Evolutionary conservation across 2,329 filamentous ascomycete species (phyloP).

Genomic region (Emericellopsis cladophorae): DNA sequence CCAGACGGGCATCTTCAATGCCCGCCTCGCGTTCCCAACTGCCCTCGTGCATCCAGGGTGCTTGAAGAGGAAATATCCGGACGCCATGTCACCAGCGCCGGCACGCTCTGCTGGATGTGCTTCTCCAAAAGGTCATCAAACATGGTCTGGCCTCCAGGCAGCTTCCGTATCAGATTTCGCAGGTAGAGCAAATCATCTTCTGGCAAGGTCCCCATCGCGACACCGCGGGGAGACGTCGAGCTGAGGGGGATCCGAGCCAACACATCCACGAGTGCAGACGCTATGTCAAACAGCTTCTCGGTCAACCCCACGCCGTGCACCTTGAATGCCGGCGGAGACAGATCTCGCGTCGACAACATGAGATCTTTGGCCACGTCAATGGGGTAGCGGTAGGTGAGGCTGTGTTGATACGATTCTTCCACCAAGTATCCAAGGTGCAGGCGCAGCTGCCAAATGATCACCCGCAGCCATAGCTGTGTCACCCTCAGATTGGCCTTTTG

Average conservation of each 20-base stretch:
- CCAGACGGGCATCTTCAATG: too few relatives aligned
- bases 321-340: constrained; percentile 23
- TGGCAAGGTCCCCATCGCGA: constrained; percentile 12
- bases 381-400: constrained; percentile 28
- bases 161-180: constrained; percentile 19
- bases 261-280: constrained; percentile 29
- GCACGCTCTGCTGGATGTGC: constrained; percentile 22
- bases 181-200: constrained; percentile 25
- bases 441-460: constrained; percentile 31
- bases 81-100: constrained; percentile 7
- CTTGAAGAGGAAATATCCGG: not conserved
- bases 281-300: constrained; percentile 32
- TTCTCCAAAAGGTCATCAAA: constrained; percentile 26
- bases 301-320: constrained; percentile 32
- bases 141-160: constrained; percentile 22
- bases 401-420: constrained; percentile 15
- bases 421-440: constrained; percentile 27
- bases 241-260: constrained; percentile 24
- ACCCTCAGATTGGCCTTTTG: constrained; percentile 30
- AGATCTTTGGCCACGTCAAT: constrained; percentile 27
- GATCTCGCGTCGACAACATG: constrained; percentile 21
- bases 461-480: constrained; percentile 30
- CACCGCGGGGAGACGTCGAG: constrained; percentile 11
- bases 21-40: too few relatives aligned
- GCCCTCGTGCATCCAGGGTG: not conserved